Conservation (phyloP, 768 basidiomycete genomes). For the Obba rivulosa region DNA sequence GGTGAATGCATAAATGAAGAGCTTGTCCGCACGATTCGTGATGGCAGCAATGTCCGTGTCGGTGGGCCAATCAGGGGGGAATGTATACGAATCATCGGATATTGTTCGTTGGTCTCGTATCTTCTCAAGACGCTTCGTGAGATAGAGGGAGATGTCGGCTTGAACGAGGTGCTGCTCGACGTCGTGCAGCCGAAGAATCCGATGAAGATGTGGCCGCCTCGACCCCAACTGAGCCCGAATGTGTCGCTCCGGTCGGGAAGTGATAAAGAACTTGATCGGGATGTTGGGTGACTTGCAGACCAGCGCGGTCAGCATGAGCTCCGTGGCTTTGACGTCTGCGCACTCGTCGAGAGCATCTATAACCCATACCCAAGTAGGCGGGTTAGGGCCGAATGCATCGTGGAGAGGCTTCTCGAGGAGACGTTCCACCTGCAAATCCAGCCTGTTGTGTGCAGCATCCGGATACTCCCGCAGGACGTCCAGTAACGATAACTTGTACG, state of each 20-base stretch:
- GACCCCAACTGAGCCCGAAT: neutral
- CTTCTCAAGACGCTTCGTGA: neutral
- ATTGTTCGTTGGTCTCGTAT: neutral
- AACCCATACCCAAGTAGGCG: slow-evolving; percentile 10
- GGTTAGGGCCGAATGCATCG: neutral
- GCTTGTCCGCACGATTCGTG: no score
- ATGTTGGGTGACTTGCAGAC: neutral
- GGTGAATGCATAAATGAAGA: no score
- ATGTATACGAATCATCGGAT: no score
- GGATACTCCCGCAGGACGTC: slow-evolving; percentile 4
- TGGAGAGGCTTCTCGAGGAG: slow-evolving; percentile 6
- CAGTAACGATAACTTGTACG: slow-evolving; percentile 23
- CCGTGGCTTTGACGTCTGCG: neutral
- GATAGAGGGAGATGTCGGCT: neutral
- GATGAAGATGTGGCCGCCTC: no score
- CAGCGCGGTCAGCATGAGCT: neutral
- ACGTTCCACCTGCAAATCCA: neutral
- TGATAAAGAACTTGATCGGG: slow-evolving; percentile 1
- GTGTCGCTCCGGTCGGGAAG: neutral
- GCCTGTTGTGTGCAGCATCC: neutral
- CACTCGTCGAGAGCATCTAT: slow-evolving; percentile 35
- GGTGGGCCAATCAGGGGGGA: no score
- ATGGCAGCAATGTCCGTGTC: no score
- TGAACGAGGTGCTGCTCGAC: neutral
- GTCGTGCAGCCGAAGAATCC: neutral